A percentile compares a stretch with the other conserved stretches of the same genome.
Evolutionary conservation across 148 eudicot species (phyloP).

Genomic region (Drosera capensis): DNA sequence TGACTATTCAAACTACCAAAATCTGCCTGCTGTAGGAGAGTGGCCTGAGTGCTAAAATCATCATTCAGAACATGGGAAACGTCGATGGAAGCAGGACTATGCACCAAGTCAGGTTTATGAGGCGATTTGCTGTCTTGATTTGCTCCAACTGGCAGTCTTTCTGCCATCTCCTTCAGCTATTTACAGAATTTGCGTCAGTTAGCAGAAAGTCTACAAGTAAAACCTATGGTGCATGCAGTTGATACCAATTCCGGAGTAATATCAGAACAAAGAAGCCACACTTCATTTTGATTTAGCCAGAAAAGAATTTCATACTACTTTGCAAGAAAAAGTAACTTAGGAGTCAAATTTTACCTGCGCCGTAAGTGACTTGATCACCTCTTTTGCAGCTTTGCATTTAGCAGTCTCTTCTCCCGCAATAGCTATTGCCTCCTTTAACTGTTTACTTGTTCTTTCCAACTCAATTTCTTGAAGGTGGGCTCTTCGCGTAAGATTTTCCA

Average conservation of each 20-base stretch:
- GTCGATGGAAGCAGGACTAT: slow-evolving; percentile 28
- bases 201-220: background rate
- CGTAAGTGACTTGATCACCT: slow-evolving; percentile 80
- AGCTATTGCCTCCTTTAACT: slow-evolving; percentile 65
- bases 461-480: slow-evolving; percentile 57
- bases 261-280: background rate
- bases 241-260: background rate
- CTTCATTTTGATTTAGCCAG: no score
- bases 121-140: slow-evolving; percentile 52
- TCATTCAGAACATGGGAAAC: slow-evolving; percentile 29
- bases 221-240: background rate
- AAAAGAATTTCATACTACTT: no score
- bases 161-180: slow-evolving; percentile 76
- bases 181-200: slow-evolving; percentile 1
- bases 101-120: slow-evolving; percentile 24
- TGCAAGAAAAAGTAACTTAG: no score
- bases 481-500: slow-evolving; percentile 53
- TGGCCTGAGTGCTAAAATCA: slow-evolving; percentile 25
- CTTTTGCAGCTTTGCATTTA: slow-evolving; percentile 86
- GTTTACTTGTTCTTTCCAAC: slow-evolving; percentile 51
- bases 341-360: slow-evolving; percentile 37
- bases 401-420: slow-evolving; percentile 80
- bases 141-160: slow-evolving; percentile 79
- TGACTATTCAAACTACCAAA: slow-evolving; percentile 39
- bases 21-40: slow-evolving; percentile 39